Conservation (phyloP, 2,329 filamentous ascomycete species). For the Coniochaeta hoffmannii region DNA sequence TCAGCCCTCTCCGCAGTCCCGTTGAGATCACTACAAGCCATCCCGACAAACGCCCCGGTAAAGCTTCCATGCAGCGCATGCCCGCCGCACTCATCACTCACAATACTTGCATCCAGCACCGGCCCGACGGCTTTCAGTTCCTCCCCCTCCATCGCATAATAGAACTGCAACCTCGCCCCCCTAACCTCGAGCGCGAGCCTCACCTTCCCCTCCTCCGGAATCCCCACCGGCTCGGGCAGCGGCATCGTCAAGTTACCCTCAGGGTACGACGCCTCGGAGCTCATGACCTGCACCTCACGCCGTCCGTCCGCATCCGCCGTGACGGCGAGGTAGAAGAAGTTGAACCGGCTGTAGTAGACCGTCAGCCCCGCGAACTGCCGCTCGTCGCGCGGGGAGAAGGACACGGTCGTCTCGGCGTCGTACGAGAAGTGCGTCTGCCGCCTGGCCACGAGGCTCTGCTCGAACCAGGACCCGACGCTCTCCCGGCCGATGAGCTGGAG, state of each 20-base stretch:
- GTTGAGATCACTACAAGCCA: constrained; percentile 49
- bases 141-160: constrained; percentile 40
- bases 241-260: constrained; percentile 38
- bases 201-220: constrained; percentile 49
- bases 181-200: constrained; percentile 43
- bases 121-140: constrained; percentile 42
- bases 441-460: constrained; percentile 47
- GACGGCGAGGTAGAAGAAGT: constrained; percentile 57
- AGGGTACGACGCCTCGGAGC: constrained; percentile 49
- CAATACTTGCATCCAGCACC: constrained; percentile 49
- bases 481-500: constrained; percentile 44
- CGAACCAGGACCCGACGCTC: constrained; percentile 50
- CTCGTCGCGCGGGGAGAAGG: constrained; percentile 49
- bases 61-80: constrained; percentile 56
- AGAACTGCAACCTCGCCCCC: constrained; percentile 47
- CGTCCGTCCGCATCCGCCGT: constrained; percentile 47
- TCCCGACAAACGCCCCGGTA: constrained; percentile 52
- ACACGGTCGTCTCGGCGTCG: constrained; percentile 48
- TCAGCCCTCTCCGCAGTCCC: constrained; percentile 36
- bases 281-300: constrained; percentile 49
- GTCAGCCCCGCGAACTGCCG: constrained; percentile 53
- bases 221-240: constrained; percentile 32
- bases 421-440: constrained; percentile 53
- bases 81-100: constrained; percentile 57
- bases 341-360: constrained; percentile 56